Conservation (phyloP, 2,329 filamentous ascomycete genomes). For the Diaporthe longicolla region DNA sequence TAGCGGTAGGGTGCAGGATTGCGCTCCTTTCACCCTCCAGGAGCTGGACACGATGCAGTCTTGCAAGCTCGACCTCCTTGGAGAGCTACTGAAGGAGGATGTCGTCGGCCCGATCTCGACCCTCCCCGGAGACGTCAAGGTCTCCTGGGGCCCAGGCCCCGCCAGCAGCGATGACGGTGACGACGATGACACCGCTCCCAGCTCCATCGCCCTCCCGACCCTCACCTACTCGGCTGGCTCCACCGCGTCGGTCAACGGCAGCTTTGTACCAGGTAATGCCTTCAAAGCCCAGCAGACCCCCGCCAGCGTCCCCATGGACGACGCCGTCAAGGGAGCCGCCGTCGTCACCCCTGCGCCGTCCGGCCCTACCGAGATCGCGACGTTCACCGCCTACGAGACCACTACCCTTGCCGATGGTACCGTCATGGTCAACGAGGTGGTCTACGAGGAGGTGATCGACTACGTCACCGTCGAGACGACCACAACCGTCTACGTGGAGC, state of each 20-base stretch:
- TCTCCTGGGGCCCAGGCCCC: conserved; percentile 55
- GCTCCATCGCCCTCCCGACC: conserved; percentile 47
- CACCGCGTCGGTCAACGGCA: conserved; percentile 49
- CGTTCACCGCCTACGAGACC: conserved; percentile 35
- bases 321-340: conserved; percentile 34
- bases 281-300: conserved; percentile 54
- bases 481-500: conserved; percentile 57
- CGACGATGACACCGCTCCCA: conserved; percentile 40
- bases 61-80: conserved; percentile 75
- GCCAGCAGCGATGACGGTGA: conserved; percentile 40
- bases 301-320: conserved; percentile 36
- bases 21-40: conserved; percentile 81
- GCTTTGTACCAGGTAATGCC: conserved; percentile 58
- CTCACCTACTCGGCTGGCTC: conserved; percentile 56
- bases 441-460: conserved; percentile 69
- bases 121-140: conserved; percentile 75
- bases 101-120: conserved; percentile 66
- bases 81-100: conserved; percentile 70
- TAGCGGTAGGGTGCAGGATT: conserved; percentile 80
- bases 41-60: conserved; percentile 63
- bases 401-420: conserved; percentile 40
- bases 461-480: conserved; percentile 64
- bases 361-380: conserved; percentile 21
- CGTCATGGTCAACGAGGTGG: conserved; percentile 65
- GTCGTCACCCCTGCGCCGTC: conserved; percentile 6